phyloP scores from a whole-genome alignment of 2,329 filamentous ascomycete genomes.

The Coniochaeta prunicola region DNA sequence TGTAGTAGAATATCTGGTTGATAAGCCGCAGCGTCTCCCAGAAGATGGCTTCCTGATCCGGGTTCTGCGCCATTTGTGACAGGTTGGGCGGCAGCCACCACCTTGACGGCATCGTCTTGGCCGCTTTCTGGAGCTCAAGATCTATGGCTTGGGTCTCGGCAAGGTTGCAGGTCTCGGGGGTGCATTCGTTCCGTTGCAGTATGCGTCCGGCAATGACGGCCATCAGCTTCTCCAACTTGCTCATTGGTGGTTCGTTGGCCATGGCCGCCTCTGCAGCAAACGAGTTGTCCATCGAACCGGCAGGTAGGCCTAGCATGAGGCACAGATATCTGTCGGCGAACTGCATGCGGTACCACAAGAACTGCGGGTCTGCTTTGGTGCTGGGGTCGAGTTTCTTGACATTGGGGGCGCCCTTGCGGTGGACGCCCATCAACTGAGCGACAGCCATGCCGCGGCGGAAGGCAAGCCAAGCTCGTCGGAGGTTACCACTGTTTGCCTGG shows the following conservation, averaged over 20 bases:
- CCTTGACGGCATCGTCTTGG: conserved; percentile 20
- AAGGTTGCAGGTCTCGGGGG: conserved; percentile 12
- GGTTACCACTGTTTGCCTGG: conserved; percentile 37
- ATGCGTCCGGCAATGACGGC: conserved; percentile 24
- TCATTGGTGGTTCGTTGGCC: conserved; percentile 15
- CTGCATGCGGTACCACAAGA: conserved; percentile 35
- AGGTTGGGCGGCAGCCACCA: conserved; percentile 26
- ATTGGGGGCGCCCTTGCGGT: conserved; percentile 4
- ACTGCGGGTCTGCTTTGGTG: conserved; percentile 20
- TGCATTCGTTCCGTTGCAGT: conserved; percentile 25
- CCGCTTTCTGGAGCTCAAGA: conserved; percentile 19
- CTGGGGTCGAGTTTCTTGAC: conserved; percentile 17
- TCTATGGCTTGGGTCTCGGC: conserved; percentile 22
- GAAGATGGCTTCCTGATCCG: conserved; percentile 8
- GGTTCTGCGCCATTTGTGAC: conserved; percentile 7
- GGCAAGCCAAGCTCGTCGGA: conserved; percentile 35
- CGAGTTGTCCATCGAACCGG: conserved; percentile 18
- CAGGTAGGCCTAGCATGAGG: conserved; percentile 34
- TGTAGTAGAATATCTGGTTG: conserved; percentile 32
- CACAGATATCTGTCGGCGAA: conserved; percentile 34
- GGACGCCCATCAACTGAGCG: conserved; percentile 7
- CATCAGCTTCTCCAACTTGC: conserved; percentile 21
- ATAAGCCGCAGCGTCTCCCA: conserved; percentile 23
- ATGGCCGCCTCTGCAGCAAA: conserved; percentile 16
- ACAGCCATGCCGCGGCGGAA: conserved; percentile 32